phyloP scores from a whole-genome alignment of 2,329 filamentous ascomycete species.

The Diplodia corticola region DNA sequence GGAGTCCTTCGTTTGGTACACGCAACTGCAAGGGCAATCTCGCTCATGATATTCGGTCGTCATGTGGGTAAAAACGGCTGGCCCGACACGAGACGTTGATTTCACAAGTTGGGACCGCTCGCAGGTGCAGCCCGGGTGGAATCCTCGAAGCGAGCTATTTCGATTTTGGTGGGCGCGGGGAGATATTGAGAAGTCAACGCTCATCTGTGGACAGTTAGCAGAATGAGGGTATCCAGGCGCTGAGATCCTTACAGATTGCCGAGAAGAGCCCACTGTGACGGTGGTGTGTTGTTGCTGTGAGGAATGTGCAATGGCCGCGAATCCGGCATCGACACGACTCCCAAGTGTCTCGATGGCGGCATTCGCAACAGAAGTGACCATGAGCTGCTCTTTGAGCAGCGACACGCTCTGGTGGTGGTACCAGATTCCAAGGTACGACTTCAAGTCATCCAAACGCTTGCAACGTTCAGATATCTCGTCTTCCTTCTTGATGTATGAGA shows the following conservation, averaged over 20 bases:
- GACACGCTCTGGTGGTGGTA: background rate
- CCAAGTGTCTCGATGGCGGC: background rate
- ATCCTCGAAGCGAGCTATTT: background rate
- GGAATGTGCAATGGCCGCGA: background rate
- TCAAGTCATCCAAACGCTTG: background rate
- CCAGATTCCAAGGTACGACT: background rate
- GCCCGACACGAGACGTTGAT: background rate
- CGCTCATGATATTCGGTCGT: background rate
- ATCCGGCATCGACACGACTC: background rate
- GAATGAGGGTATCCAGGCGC: too few species aligned
- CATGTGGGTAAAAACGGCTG: background rate
- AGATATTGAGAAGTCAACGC: rapidly evolving
- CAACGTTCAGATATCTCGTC: background rate
- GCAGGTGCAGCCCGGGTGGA: background rate
- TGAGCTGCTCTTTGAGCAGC: background rate
- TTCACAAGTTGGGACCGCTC: background rate
- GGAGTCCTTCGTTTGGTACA: background rate
- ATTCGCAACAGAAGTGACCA: background rate
- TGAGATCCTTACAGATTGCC: background rate
- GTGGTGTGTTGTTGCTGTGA: background rate
- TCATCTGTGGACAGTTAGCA: background rate
- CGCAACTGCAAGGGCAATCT: background rate
- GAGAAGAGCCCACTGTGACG: background rate
- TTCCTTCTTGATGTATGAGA: background rate
- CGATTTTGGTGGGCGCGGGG: too few species aligned